A percentile compares a stretch with the other conserved stretches of the same genome.
phyloP scores from a whole-genome alignment of 2,329 filamentous ascomycete genomes.

The Sarocladium brachiariae region DNA sequence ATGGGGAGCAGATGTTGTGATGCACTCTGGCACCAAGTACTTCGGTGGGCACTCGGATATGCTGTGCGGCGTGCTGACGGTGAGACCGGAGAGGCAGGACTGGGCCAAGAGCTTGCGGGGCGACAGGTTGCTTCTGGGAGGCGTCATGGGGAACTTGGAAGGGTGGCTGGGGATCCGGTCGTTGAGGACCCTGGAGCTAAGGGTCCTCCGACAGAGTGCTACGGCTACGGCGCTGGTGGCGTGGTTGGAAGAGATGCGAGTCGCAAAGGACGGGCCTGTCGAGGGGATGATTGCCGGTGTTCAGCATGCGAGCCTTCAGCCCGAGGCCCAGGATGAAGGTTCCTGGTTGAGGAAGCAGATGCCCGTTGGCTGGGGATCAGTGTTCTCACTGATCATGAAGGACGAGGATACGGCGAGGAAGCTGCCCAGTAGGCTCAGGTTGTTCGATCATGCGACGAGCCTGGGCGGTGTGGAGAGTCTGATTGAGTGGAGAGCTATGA shows the following conservation, averaged over 20 bases:
- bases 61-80: conserved; percentile 76
- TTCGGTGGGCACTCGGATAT: conserved; percentile 92
- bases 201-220: conserved; percentile 68
- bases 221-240: conserved; percentile 63
- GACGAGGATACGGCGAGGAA: conserved; percentile 52
- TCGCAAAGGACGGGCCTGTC: conserved; percentile 28
- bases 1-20: conserved; percentile 75
- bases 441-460: conserved; percentile 94
- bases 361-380: conserved; percentile 83
- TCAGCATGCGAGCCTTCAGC: conserved; percentile 75
- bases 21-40: conserved; percentile 96
- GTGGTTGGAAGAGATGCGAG: conserved; percentile 55
- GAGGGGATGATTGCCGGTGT: conserved; percentile 52
- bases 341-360: conserved; percentile 81
- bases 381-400: conserved; percentile 70
- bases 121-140: conserved; percentile 73
- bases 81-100: conserved; percentile 44
- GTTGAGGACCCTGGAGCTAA: conserved; percentile 76
- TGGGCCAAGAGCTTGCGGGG: conserved; percentile 55
- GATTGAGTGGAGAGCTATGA: conserved; percentile 95
- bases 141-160: conserved; percentile 83
- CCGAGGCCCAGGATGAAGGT: conserved; percentile 44
- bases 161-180: conserved; percentile 87
- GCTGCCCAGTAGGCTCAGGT: conserved; percentile 68
- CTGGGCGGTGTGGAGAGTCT: conserved; percentile 90